Evolutionary conservation across 176 grass and related monocot genomes (phyloP).

Genomic region (Chloris gayana): DNA sequence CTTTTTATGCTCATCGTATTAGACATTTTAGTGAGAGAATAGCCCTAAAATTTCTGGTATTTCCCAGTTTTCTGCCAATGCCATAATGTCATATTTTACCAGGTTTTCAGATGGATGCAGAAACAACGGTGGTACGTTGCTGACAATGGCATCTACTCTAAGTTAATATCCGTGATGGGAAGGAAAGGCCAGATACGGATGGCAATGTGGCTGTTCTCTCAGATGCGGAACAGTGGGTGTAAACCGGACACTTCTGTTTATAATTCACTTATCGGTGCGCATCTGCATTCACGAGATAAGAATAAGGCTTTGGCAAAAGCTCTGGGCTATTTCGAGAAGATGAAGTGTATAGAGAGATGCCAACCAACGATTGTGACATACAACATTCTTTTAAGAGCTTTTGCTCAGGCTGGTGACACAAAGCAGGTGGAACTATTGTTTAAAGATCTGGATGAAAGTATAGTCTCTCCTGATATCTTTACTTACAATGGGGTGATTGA

Average conservation of each 20-base stretch:
- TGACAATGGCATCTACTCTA: conserved; percentile 93
- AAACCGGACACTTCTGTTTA: conserved; percentile 86
- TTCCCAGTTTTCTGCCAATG: background rate
- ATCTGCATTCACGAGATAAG: conserved; percentile 87
- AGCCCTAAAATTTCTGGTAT: background rate
- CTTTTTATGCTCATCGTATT: background rate
- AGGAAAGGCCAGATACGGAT: conserved; percentile 93
- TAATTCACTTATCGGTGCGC: conserved; percentile 79
- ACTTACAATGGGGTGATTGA: conserved; percentile 88
- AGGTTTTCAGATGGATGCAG: conserved; percentile 99
- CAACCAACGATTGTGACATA: conserved; percentile 86
- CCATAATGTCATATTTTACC: conserved; percentile 12
- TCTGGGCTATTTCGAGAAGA: conserved; percentile 91
- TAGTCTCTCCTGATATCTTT: conserved; percentile 70
- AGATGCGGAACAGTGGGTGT: conserved; percentile 90
- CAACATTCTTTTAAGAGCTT: conserved; percentile 92
- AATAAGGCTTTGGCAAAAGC: conserved; percentile 78
- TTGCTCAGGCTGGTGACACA: conserved; percentile 75
- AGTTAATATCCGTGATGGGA: conserved; percentile 94
- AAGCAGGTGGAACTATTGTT: conserved; percentile 82
- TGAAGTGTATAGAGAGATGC: conserved; percentile 87
- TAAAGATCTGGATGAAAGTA: conserved; percentile 83
- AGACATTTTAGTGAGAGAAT: background rate
- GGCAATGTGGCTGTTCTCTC: conserved; percentile 97
- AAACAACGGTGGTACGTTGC: conserved; percentile 90